A percentile compares a stretch with the other conserved stretches of the same genome.
Conservation (phyloP, 2,329 filamentous ascomycete species). For the Ophiostoma sp. region DNA sequence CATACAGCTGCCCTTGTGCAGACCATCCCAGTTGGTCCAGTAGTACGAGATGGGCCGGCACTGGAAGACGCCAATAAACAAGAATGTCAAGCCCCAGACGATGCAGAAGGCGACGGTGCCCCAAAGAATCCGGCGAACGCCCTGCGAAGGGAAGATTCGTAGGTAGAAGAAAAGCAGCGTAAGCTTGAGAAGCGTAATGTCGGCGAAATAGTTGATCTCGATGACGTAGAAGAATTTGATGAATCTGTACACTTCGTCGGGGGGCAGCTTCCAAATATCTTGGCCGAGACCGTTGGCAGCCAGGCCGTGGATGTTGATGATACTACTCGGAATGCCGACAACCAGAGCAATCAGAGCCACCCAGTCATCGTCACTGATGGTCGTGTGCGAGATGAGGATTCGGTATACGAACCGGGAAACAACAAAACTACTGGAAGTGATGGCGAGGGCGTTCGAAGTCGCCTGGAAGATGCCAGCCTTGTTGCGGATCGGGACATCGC, state of each 20-base stretch:
- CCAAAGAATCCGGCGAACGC: slow-evolving; percentile 39
- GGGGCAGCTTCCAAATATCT: slow-evolving; percentile 47
- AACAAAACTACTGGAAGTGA: slow-evolving; percentile 36
- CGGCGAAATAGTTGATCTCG: slow-evolving; percentile 41
- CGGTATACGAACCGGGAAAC: slow-evolving; percentile 36
- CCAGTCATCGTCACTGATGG: slow-evolving; percentile 37
- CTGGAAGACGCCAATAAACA: slow-evolving; percentile 44
- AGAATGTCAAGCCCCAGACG: slow-evolving; percentile 39
- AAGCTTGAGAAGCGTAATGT: slow-evolving; percentile 45
- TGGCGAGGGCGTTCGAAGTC: slow-evolving; percentile 32
- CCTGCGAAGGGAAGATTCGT: slow-evolving; percentile 44
- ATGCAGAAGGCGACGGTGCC: slow-evolving; percentile 39
- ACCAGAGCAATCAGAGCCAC: slow-evolving; percentile 31
- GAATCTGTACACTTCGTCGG: slow-evolving; percentile 40
- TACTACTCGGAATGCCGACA: slow-evolving; percentile 30
- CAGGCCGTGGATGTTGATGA: slow-evolving; percentile 34
- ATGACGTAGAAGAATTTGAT: slow-evolving; percentile 40
- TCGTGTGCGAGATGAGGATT: slow-evolving; percentile 32
- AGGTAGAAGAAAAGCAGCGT: slow-evolving; percentile 52
- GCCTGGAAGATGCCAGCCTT: slow-evolving; percentile 34
- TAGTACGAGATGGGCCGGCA: slow-evolving; percentile 47
- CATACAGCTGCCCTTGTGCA: slow-evolving; percentile 44
- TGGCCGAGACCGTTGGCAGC: slow-evolving; percentile 42
- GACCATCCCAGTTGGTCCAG: slow-evolving; percentile 50
- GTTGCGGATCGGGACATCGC: slow-evolving; percentile 28